These are phyloP conservation scores for Penicillium corylophilum DNA, from an alignment of 2,329 filamentous ascomycete genomes.

Conservation along the genomic window DNA sequence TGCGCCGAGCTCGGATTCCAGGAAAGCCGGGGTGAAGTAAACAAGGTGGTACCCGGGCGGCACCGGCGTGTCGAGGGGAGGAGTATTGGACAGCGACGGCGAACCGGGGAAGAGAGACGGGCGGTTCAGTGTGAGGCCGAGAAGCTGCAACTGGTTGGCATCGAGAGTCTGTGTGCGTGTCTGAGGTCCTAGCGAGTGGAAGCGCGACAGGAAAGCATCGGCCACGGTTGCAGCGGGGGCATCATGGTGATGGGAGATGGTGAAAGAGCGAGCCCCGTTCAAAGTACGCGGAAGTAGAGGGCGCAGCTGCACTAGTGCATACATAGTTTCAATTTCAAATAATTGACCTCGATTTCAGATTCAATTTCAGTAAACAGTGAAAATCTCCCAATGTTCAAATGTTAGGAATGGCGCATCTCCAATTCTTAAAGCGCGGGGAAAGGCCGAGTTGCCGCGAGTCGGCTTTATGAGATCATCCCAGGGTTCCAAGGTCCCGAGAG, in stretches of 20 bases:
- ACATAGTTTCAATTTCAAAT: not conserved
- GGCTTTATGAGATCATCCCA: conserved; percentile 11
- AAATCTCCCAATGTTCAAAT: too few species aligned
- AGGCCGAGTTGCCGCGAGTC: conserved; percentile 9
- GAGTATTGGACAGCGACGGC: conserved; percentile 38
- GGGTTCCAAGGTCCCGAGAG: too few species aligned
- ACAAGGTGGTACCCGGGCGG: conserved; percentile 62
- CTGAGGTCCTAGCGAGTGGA: conserved; percentile 44
- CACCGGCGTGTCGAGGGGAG: conserved; percentile 47
- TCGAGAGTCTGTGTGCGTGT: conserved; percentile 56
- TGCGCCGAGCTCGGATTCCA: conserved; percentile 55
- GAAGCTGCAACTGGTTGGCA: conserved; percentile 62
- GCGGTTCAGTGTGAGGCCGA: conserved; percentile 59
- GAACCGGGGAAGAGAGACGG: conserved; percentile 42
- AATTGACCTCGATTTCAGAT: too few species aligned
- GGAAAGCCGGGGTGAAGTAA: conserved; percentile 61
- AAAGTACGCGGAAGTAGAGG: not conserved
- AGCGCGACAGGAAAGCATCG: conserved; percentile 43
- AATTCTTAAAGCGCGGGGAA: conserved; percentile 11
- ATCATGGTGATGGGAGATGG: conserved; percentile 15
- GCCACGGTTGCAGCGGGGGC: conserved; percentile 36
- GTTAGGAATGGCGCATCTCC: conserved; percentile 1
- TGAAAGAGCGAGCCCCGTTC: not conserved
- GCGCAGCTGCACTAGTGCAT: not conserved
- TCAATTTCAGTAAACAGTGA: too few species aligned